Conservation (phyloP, 768 basidiomycete genomes). For the Russula sp. region DNA sequence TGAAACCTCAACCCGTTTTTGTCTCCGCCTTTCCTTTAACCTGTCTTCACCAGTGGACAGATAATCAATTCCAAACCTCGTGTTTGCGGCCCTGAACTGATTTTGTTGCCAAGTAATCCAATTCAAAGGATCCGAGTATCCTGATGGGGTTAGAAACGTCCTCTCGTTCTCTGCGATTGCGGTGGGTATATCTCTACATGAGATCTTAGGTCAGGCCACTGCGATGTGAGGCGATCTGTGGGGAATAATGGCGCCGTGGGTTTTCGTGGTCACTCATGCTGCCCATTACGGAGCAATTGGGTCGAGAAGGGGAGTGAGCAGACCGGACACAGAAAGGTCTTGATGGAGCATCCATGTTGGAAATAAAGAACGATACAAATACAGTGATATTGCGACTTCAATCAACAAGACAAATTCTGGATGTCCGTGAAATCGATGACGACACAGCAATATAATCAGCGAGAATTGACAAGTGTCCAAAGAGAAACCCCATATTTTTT, state of each 20-base stretch:
- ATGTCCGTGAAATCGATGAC: neutral
- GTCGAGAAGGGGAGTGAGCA: neutral
- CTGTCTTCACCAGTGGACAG: neutral
- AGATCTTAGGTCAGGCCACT: neutral
- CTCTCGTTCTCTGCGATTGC: neutral
- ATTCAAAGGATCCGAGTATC: neutral
- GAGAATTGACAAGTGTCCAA: neutral
- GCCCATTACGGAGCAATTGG: neutral
- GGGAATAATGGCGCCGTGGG: neutral
- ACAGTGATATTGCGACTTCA: slow-evolving; percentile 14
- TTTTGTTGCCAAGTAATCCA: slow-evolving; percentile 5
- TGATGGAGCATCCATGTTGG: neutral
- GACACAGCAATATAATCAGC: neutral
- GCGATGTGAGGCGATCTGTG: neutral
- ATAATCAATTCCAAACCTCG: neutral
- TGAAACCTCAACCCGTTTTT: neutral
- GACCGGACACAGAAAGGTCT: neutral
- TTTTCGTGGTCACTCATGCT: neutral
- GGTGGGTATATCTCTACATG: neutral
- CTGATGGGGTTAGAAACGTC: neutral
- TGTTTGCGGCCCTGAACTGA: slow-evolving; percentile 1
- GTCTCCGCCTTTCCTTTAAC: neutral
- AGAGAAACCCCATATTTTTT: neutral
- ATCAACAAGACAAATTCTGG: neutral
- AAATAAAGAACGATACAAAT: slow-evolving; percentile 16